Evolutionary conservation across 176 grass and related monocot genomes (phyloP).

Genomic region (Lolium multiflorum): DNA sequence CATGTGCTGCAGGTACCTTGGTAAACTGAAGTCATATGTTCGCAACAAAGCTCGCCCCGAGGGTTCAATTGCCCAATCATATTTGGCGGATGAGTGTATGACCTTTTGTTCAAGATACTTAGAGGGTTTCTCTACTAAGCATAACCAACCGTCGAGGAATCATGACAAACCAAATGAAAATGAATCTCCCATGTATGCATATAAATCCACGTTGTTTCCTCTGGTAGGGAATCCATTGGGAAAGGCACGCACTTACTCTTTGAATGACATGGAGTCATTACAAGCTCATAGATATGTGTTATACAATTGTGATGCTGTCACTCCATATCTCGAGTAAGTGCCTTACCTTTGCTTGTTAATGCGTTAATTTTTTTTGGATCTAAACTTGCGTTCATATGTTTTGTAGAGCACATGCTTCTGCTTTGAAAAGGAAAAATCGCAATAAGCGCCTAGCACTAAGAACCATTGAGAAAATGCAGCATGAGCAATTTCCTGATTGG

Average conservation of each 20-base stretch:
- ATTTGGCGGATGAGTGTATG: slow-evolving; percentile 25
- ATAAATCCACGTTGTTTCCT: slow-evolving; percentile 1
- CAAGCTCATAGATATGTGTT: slow-evolving; percentile 2
- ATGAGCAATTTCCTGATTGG: neutral
- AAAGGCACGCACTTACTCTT: neutral
- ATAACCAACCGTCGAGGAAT: slow-evolving; percentile 19
- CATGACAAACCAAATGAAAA: neutral
- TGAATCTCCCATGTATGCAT: neutral
- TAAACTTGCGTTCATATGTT: neutral
- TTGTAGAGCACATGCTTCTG: slow-evolving; percentile 7
- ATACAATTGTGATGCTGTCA: neutral
- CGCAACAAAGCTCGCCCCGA: slow-evolving; percentile 17
- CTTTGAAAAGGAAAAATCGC: neutral
- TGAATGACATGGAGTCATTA: slow-evolving; percentile 8
- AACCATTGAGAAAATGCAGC: neutral
- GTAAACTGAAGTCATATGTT: slow-evolving; percentile 38
- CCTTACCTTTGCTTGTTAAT: neutral
- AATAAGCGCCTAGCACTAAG: neutral
- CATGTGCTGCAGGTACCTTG: neutral
- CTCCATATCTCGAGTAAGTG: neutral
- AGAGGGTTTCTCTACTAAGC: slow-evolving; percentile 19
- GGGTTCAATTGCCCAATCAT: slow-evolving; percentile 11
- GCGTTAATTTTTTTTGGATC: neutral
- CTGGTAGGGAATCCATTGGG: neutral
- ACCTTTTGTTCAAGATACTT: slow-evolving; percentile 21